Evolutionary conservation across 768 basidiomycete genomes (phyloP).

Genomic region (Trametopsis cervina): DNA sequence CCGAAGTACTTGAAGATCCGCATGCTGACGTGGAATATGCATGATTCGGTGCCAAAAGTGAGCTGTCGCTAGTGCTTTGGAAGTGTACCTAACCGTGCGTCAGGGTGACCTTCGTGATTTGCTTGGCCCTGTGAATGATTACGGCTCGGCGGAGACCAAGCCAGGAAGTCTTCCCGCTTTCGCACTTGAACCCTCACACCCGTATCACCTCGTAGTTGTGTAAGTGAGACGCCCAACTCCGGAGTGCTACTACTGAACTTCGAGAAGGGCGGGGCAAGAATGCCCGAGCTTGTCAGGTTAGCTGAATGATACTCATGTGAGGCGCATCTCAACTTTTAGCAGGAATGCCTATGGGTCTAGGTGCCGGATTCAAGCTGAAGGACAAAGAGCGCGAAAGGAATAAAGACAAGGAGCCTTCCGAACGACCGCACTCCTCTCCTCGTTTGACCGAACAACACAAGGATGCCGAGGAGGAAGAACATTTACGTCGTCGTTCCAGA

Average conservation of each 20-base stretch:
- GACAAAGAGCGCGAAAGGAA: conserved; percentile 40
- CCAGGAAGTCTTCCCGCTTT: conserved; percentile 36
- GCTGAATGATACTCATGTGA: conserved; percentile 19
- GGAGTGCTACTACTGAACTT: conserved; percentile 12
- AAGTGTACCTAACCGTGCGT: conserved; percentile 7
- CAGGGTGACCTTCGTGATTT: conserved; percentile 73
- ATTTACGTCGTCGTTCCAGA: conserved; percentile 1
- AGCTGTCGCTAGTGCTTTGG: not conserved
- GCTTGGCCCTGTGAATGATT: conserved; percentile 48
- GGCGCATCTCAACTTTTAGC: conserved; percentile 2
- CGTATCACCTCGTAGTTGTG: conserved; percentile 78
- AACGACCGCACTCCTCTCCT: not conserved
- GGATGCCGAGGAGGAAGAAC: conserved; percentile 4
- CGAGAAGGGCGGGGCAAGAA: conserved; percentile 59
- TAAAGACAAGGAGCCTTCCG: conserved; percentile 31
- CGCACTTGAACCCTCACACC: conserved; percentile 46
- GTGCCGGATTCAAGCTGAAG: conserved; percentile 69
- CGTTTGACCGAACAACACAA: not conserved
- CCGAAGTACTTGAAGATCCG: conserved; percentile 55
- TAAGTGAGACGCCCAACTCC: conserved; percentile 29
- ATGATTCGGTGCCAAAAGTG: conserved; percentile 74
- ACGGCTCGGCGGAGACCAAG: conserved; percentile 9
- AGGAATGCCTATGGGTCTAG: conserved; percentile 76
- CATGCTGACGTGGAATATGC: conserved; percentile 82
- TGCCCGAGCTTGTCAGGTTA: conserved; percentile 74